phyloP scores from a whole-genome alignment of 1,284 basidiomycete species.

The Ganoderma lucidum region DNA sequence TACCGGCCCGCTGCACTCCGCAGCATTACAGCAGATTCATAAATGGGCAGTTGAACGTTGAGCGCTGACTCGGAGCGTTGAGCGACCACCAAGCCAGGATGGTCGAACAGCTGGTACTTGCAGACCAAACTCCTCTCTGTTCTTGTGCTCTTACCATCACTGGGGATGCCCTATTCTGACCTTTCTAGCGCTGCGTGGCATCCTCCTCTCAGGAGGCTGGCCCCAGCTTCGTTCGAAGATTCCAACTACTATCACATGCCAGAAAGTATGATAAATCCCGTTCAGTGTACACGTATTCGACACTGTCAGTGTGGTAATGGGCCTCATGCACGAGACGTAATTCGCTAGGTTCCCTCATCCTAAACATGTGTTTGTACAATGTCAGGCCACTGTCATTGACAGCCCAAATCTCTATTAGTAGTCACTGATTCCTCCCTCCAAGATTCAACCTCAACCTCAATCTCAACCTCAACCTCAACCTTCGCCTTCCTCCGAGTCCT shows the following conservation, averaged over 20 bases:
- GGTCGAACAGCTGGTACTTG: too few species aligned
- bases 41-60: too few species aligned
- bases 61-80: too few species aligned
- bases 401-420: not conserved
- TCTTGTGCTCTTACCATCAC: not conserved
- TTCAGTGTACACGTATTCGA: not conserved
- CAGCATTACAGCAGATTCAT: not conserved
- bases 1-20: not conserved
- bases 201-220: not conserved
- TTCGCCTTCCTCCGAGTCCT: too few species aligned
- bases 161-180: not conserved
- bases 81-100: too few species aligned
- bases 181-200: not conserved
- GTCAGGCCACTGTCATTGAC: not conserved
- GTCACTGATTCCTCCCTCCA: not conserved
- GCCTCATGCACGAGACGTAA: not conserved
- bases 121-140: not conserved
- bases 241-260: not conserved
- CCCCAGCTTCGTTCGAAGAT: not conserved
- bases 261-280: not conserved
- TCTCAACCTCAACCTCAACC: too few species aligned
- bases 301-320: not conserved
- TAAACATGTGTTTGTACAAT: not conserved
- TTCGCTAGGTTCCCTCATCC: not conserved
- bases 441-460: too few species aligned